phyloP scores from a whole-genome alignment of 2,329 filamentous ascomycete genomes.

The Chaetomiaceae sp. region DNA sequence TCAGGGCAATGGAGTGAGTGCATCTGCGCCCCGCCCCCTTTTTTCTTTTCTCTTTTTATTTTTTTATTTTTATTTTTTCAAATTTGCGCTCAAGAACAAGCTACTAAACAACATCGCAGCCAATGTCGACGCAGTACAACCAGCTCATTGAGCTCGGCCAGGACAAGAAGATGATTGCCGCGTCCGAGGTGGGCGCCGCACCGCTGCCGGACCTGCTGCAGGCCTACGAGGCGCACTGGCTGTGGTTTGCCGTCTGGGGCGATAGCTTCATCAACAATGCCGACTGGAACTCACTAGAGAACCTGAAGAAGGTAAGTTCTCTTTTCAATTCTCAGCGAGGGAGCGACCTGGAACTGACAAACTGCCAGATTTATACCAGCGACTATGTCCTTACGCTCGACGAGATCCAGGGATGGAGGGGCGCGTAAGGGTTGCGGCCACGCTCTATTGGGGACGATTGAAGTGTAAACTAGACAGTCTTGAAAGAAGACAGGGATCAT shows the following conservation, averaged over 20 bases:
- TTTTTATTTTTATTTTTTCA: too few relatives aligned
- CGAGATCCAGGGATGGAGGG: slow-evolving; percentile 34
- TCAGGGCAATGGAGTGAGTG: slow-evolving; percentile 39
- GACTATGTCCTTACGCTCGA: slow-evolving; percentile 35
- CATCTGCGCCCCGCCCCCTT: too few relatives aligned
- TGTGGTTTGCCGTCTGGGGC: slow-evolving; percentile 45
- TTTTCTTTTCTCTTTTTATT: too few relatives aligned
- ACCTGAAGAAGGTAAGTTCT: slow-evolving; percentile 34
- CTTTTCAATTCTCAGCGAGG: too few relatives aligned
- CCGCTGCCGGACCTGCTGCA: slow-evolving; percentile 40
- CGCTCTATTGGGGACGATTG: too few relatives aligned
- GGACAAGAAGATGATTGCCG: slow-evolving; percentile 46
- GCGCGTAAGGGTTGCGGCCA: neutral
- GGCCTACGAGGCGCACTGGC: slow-evolving; percentile 45
- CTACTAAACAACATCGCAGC: slow-evolving; percentile 25
- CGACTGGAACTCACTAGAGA: slow-evolving; percentile 38
- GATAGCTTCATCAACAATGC: slow-evolving; percentile 41
- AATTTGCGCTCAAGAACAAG: too few relatives aligned
- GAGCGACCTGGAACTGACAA: too few relatives aligned
- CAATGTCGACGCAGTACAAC: slow-evolving; percentile 42
- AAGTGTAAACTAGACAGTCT: too few relatives aligned
- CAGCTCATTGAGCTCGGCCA: slow-evolving; percentile 38
- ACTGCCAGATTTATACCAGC: slow-evolving; percentile 29
- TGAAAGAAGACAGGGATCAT: too few relatives aligned
- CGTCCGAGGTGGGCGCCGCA: slow-evolving; percentile 44